Conservation (phyloP, 1,284 basidiomycete genomes). For the Cerioporus squamosus region DNA sequence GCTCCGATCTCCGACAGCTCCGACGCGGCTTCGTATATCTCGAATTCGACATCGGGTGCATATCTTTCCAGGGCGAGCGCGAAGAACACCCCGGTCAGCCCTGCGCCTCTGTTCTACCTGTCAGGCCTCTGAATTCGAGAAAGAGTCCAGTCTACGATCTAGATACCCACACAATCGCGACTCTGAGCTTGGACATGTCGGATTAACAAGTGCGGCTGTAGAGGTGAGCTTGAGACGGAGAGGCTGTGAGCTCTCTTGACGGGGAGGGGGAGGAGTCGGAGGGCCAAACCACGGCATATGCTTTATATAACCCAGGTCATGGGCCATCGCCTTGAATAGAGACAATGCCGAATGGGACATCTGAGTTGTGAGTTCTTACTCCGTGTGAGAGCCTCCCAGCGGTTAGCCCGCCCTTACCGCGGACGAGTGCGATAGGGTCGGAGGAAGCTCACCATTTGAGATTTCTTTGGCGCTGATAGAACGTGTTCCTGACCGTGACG, state of each 20-base stretch:
- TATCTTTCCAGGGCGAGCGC: conserved; percentile 41
- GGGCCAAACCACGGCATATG: no score
- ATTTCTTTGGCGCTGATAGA: no score
- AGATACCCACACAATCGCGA: conserved; percentile 13
- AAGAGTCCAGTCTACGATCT: not conserved
- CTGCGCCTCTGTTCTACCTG: conserved; percentile 38
- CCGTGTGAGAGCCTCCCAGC: no score
- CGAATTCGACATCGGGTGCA: conserved; percentile 38
- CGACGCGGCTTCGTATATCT: conserved; percentile 54
- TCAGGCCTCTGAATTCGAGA: not conserved
- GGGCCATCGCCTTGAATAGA: no score
- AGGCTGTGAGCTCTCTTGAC: no score
- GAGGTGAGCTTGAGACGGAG: no score
- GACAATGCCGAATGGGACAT: not conserved
- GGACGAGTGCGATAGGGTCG: no score
- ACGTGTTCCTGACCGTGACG: no score
- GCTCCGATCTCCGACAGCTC: conserved; percentile 57
- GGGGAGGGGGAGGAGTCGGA: no score
- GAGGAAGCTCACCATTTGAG: no score
- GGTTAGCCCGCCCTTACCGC: no score
- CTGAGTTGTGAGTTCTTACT: not conserved
- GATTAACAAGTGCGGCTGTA: not conserved
- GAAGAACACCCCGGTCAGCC: conserved; percentile 41
- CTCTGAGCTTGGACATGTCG: conserved; percentile 8
- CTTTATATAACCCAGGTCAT: no score